Evolutionary conservation across 2,329 filamentous ascomycete genomes (phyloP), one percentile per base, ranked within the genome.

Genomic region (Elsinoe australis): DNA sequence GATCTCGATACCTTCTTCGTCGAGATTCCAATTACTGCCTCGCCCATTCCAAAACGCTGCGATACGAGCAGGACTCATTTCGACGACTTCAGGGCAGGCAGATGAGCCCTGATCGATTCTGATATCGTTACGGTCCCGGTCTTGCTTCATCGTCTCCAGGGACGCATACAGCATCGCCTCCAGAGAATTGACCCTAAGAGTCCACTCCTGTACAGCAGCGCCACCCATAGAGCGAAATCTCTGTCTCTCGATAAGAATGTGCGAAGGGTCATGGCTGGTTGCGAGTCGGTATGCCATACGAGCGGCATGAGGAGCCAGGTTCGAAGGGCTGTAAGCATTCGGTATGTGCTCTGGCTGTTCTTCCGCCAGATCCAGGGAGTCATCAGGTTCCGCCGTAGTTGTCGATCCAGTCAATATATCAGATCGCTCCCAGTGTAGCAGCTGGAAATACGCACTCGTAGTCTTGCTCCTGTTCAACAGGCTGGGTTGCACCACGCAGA

Each of bases 141-240:
- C 63, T 14, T 66, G 61, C 36, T 65, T 65, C 39, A 86, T 59
- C 0, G 80, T 76, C 44, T 74, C 70, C 29, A 90, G 63, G 9
- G 80, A 73, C 6, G 83, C 82, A 69, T 88, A 84, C 0, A 94
- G 66, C 80, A 92, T 92, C 3, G 80, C 79, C 63, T 94, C 87
- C 17, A 94, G 74, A 58, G 84, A 82, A 55, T 90, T 90, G 6
- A 94, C 86, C 1, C 85, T 73, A 32, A 92, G 62, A 2, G 86
- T 90, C 87, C 87, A 94, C 64, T 94, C 85, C 51, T 81, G 77
- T 1, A 94, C 79, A 0, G 79, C 75, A 0, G 76, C 67, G 0
- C 68, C 73, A 6, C 83, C 77, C n/a, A 72, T 74, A 2, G 79
- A 81, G 2, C 87, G 80, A 60, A 70, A 81, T 8, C 79, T 71